These are phyloP conservation scores for Mycena galericulata DNA, from an alignment of 768 basidiomycete species.

Conservation along the genomic window DNA sequence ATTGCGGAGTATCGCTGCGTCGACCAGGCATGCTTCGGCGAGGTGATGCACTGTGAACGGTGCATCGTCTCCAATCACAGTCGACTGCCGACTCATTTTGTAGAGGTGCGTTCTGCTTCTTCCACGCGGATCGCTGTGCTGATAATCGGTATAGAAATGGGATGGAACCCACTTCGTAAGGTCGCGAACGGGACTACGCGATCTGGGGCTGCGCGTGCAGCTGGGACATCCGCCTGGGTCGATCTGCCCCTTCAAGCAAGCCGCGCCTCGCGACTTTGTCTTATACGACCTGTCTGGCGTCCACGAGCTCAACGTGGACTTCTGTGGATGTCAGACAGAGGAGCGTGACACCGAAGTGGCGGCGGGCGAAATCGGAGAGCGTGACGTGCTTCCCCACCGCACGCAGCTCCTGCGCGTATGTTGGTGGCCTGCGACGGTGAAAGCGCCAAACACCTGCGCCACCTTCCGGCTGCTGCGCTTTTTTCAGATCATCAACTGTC, in stretches of 20 bases:
- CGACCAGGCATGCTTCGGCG: neutral
- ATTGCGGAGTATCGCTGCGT: neutral
- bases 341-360: no score
- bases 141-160: neutral
- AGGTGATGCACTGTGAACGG: neutral
- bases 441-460: no score
- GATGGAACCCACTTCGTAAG: neutral
- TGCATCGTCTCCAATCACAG: conserved; percentile 1
- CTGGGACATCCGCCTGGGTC: conserved; percentile 20
- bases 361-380: no score
- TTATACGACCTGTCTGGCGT: conserved; percentile 24
- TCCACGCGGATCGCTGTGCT: no score
- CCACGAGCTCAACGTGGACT: conserved; percentile 26
- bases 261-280: conserved; percentile 5
- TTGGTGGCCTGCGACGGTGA: no score
- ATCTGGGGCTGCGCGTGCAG: conserved; percentile 29
- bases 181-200: neutral
- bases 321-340: conserved; percentile 18
- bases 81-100: conserved; percentile 2
- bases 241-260: neutral
- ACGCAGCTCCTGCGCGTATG: no score
- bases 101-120: neutral
- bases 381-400: no score
- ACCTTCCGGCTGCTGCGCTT: neutral
- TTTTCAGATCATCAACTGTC: neutral